Base-by-base conservation (phyloP, 768 basidiomycete species). In the Collybia sordida region DNA sequence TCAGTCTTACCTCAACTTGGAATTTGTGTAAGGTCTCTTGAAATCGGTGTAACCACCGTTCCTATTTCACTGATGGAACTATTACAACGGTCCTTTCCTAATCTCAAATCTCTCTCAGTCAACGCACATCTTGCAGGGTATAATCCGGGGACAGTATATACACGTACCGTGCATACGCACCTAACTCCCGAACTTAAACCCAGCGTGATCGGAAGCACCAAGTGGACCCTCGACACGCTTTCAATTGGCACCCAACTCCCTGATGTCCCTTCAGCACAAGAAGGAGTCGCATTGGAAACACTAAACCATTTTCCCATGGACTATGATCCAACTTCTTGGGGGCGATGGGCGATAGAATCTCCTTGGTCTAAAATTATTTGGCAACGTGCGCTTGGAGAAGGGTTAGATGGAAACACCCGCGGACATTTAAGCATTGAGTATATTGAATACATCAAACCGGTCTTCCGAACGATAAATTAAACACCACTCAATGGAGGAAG, bases 61-160 rank as follows among this genome's bases (percentile, higher is more conserved):
- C 50, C 60, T 7, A 8, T 19, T 9, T 25, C 44, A 3, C 55
- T 64, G 18, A 50, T 64, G 21, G 47, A 44, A 17, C 25, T 47
- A 3, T 50, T 64, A 4, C 39, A 39, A 8, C 48, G 47, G 9
- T 23, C 38, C 14, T 40, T 60, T n/a, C 58, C 59, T 25, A 44
- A 46, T 9, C 48, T 60, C 19, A 48, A 42, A 31, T 48, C 40
- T 8, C 58, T 62, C 17, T 39, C 55, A 1, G 37, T 64, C 35
- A 61, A 61, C 40, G 48, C 53, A 19, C 61, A 60, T 37, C 51
- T 61, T 34, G 56, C 57, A 9, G 49, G 53, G 1, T 60, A 55
- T 40, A 50, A 60, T n/a, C 57, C 59, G 3, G 61, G 60, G 2
- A 27, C 53, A 1, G 53, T 45, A 34, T 49, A 46, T 17, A 52